Percentiles rank a stretch among this genome's conserved stretches.
phyloP scores from a whole-genome alignment of 2,329 filamentous ascomycete genomes.

The Ophiostoma australiae region DNA sequence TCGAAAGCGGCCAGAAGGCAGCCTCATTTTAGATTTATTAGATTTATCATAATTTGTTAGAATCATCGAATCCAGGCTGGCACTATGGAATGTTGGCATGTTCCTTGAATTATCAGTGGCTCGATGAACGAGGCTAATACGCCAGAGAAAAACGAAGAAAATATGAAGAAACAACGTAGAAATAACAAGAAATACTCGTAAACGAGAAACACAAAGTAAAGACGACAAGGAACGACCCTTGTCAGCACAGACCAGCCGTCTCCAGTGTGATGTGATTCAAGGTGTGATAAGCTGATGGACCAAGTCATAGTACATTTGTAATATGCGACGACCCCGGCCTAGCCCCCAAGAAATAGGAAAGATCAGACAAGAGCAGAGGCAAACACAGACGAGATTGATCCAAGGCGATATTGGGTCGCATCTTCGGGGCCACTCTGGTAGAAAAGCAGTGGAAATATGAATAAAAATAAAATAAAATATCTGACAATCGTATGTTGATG shows the following conservation, averaged over 20 bases:
- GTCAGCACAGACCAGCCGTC: neutral
- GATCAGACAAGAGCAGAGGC: neutral
- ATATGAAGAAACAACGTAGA: no score
- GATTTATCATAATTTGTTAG: no score
- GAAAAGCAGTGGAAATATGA: no score
- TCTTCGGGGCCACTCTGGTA: neutral
- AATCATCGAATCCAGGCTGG: no score
- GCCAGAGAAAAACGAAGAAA: neutral
- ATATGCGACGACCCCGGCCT: constrained; percentile 2
- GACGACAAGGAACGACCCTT: neutral
- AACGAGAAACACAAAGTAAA: no score
- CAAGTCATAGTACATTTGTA: neutral
- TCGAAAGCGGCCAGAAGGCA: neutral
- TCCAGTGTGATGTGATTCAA: constrained; percentile 12
- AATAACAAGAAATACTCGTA: neutral
- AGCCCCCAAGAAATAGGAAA: neutral
- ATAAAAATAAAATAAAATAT: neutral
- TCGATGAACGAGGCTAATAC: neutral
- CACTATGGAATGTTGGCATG: no score
- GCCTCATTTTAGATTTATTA: no score
- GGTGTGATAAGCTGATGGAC: constrained; percentile 4
- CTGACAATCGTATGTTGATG: neutral
- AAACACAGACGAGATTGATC: neutral
- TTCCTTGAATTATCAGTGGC: no score
- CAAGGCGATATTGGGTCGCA: neutral